These are phyloP conservation scores for Aspergillus oerlinghausenensis DNA, from an alignment of 2,329 filamentous ascomycete species.

Conservation along the genomic window DNA sequence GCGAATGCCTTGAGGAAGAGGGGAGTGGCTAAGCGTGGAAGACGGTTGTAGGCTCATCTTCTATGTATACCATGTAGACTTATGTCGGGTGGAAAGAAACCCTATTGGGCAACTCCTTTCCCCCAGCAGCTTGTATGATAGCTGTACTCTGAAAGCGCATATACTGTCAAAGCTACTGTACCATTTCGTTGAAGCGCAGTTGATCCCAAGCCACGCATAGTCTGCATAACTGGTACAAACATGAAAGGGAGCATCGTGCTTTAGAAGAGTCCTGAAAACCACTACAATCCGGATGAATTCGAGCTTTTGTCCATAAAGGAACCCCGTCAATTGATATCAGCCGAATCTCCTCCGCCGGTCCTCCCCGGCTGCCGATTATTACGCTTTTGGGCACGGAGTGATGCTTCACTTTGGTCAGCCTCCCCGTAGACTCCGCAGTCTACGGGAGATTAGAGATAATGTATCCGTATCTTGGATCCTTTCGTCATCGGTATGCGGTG, in stretches of 20 bases:
- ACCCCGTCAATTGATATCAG: neutral
- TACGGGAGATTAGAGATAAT: neutral
- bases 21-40: slow-evolving; percentile 11
- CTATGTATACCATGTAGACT: neutral
- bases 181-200: too few relatives aligned
- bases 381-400: neutral
- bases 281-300: neutral
- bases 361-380: neutral
- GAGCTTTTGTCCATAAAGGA: neutral
- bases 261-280: neutral
- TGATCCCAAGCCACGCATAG: too few relatives aligned
- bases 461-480: neutral
- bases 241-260: neutral
- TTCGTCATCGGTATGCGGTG: neutral
- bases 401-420: neutral
- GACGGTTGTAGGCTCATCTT: neutral
- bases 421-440: too few relatives aligned
- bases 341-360: neutral
- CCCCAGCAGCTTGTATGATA: neutral
- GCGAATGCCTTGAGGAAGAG: slow-evolving; percentile 21
- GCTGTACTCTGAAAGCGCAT: neutral
- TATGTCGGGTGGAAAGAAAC: too few relatives aligned
- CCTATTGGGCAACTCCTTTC: too few relatives aligned
- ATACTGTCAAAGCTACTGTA: too few relatives aligned
- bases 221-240: neutral